Evolutionary conservation across 805 yeast genomes (phyloP).

Genomic region (Saturnispora serradocipensis): DNA sequence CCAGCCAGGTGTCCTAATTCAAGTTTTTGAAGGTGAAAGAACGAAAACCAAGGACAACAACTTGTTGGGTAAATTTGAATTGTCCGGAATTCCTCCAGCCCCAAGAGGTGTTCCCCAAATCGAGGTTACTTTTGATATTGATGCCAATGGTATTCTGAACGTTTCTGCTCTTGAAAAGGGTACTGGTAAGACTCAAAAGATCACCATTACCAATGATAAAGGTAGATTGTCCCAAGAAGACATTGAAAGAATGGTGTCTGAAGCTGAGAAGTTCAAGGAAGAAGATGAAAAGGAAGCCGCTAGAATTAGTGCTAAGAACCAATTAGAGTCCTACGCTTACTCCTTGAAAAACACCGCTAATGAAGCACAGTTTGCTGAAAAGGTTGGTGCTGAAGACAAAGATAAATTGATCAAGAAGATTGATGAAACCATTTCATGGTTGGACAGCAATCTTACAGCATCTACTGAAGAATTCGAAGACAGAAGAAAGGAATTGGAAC

Average conservation of each 20-base stretch:
- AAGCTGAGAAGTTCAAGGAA: conserved; percentile 95
- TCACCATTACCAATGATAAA: conserved; percentile 96
- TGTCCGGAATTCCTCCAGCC: conserved; percentile 95
- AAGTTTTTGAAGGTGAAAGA: conserved; percentile 98
- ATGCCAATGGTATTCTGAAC: conserved; percentile 95
- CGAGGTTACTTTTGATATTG: conserved; percentile 94
- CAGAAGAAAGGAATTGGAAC: conserved; percentile 94
- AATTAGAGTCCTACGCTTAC: conserved; percentile 96
- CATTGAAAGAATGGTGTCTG: conserved; percentile 94
- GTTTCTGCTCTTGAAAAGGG: conserved; percentile 97
- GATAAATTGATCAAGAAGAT: conserved; percentile 66
- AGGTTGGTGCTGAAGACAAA: conserved; percentile 34
- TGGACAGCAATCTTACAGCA: conserved; percentile 90
- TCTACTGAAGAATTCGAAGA: conserved; percentile 86
- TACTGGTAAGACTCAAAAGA: conserved; percentile 95
- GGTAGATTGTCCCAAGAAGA: conserved; percentile 98
- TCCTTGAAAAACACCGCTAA: conserved; percentile 91
- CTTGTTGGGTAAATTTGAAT: conserved; percentile 93
- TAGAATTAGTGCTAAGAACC: conserved; percentile 98
- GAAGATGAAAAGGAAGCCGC: conserved; percentile 96
- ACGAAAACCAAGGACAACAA: conserved; percentile 93
- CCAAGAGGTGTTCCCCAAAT: conserved; percentile 99
- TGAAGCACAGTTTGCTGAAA: conserved; percentile 71
- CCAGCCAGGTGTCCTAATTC: conserved; percentile 98
- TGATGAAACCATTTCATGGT: conserved; percentile 75